Conservation (phyloP, 805 yeast genomes). For the Nakazawaea ambrosiae region DNA sequence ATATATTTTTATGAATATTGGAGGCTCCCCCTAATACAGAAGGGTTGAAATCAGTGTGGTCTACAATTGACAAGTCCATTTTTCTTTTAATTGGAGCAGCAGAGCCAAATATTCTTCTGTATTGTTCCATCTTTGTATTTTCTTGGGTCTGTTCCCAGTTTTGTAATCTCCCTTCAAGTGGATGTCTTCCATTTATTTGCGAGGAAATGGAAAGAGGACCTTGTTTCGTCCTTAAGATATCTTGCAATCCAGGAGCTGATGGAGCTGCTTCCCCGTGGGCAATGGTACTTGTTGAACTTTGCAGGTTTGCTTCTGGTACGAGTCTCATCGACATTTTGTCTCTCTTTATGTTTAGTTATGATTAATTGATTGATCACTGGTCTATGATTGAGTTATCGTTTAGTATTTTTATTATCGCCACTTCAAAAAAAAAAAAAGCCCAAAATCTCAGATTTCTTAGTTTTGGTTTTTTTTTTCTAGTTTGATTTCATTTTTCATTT, state of each 20-base stretch:
- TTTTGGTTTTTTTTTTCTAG: too few species aligned
- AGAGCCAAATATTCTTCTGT: constrained; percentile 80
- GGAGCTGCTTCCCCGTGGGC: constrained; percentile 49
- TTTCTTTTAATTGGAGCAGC: constrained; percentile 90
- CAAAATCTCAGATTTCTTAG: too few species aligned
- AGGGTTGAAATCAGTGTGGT: constrained; percentile 65
- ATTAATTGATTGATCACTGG: neutral
- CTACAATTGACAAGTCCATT: constrained; percentile 79
- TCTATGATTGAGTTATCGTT: neutral
- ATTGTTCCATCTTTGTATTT: constrained; percentile 63
- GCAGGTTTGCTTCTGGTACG: constrained; percentile 44
- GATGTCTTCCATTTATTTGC: constrained; percentile 73
- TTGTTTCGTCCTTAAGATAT: constrained; percentile 55
- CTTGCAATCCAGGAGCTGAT: constrained; percentile 66
- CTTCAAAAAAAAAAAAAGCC: neutral
- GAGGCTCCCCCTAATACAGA: constrained; percentile 48
- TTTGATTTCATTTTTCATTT: too few species aligned
- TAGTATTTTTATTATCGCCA: neutral
- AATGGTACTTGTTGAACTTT: constrained; percentile 42
- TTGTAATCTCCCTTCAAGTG: constrained; percentile 67
- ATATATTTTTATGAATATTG: constrained; percentile 66
- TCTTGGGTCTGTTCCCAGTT: constrained; percentile 79
- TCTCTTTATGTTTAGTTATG: neutral
- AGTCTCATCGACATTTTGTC: constrained; percentile 38
- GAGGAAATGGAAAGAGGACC: constrained; percentile 59